These are phyloP conservation scores for Nepenthes mirabilis DNA, from an alignment of 148 eudicot genomes.

Conservation along the genomic window DNA sequence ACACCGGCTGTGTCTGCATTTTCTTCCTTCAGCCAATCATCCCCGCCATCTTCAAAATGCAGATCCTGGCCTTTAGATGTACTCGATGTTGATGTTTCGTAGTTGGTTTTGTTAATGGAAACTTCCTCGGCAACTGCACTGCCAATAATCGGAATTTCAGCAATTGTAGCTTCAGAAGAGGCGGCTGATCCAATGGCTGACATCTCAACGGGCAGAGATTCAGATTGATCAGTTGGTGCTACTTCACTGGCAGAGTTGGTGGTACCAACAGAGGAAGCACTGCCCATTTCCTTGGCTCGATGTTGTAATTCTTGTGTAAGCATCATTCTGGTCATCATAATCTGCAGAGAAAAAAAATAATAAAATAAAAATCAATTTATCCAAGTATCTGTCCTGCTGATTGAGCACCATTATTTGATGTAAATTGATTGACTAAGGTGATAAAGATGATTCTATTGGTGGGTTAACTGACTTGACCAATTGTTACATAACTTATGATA, in stretches of 20 bases:
- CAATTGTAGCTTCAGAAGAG: slow-evolving; percentile 15
- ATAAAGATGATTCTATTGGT: too few relatives aligned
- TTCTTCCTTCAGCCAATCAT: slow-evolving; percentile 94
- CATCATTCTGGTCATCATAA: slow-evolving; percentile 63
- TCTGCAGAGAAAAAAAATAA: slow-evolving; percentile 26
- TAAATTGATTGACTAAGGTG: too few relatives aligned
- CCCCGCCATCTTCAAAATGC: slow-evolving; percentile 63
- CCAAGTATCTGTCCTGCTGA: too few relatives aligned
- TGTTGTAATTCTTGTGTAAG: slow-evolving; percentile 46
- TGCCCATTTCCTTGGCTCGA: slow-evolving; percentile 25
- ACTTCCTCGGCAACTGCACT: slow-evolving; percentile 50
- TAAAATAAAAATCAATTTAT: too few relatives aligned
- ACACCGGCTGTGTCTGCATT: slow-evolving; percentile 21
- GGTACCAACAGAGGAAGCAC: slow-evolving; percentile 12
- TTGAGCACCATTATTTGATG: too few relatives aligned
- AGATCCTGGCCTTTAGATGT: slow-evolving; percentile 21
- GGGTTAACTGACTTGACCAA: too few relatives aligned
- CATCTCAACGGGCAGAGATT: slow-evolving; percentile 10
- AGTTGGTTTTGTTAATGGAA: slow-evolving; percentile 11
- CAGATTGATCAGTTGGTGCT: slow-evolving; percentile 12
- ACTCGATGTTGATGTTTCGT: slow-evolving; percentile 12
- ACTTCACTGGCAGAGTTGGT: slow-evolving; percentile 22
- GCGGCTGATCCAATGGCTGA: slow-evolving; percentile 14
- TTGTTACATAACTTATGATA: too few relatives aligned
- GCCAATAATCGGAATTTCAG: slow-evolving; percentile 44